These are phyloP conservation scores for Agrocybe chaxingu DNA, from an alignment of 768 basidiomycete genomes.

Conservation along the genomic window DNA sequence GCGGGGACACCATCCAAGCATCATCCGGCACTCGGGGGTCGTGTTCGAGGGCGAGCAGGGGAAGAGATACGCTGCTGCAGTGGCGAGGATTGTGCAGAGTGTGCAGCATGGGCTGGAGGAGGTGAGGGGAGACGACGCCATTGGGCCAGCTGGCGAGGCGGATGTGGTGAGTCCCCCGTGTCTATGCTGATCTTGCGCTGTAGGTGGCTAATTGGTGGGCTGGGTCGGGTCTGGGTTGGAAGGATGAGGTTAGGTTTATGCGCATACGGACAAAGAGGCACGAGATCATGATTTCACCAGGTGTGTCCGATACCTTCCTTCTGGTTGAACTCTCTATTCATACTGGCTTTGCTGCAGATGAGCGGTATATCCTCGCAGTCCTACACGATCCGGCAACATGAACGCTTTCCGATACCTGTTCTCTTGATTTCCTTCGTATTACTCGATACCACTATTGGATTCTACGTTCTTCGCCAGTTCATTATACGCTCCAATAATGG, in stretches of 20 bases:
- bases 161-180: slow-evolving; percentile 46
- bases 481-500: too few relatives aligned
- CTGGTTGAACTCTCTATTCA: background rate
- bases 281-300: slow-evolving; percentile 93
- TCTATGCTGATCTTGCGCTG: background rate
- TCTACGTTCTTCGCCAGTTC: too few relatives aligned
- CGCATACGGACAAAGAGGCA: slow-evolving; percentile 88
- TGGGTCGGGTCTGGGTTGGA: background rate
- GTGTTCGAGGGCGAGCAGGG: slow-evolving; percentile 86
- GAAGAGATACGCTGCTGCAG: slow-evolving; percentile 66
- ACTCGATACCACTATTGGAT: too few relatives aligned
- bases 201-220: background rate
- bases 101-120: slow-evolving; percentile 81
- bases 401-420: slow-evolving; percentile 1
- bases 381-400: slow-evolving; percentile 69
- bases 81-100: slow-evolving; percentile 73
- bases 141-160: slow-evolving; percentile 30
- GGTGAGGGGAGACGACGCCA: slow-evolving; percentile 52
- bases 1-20: slow-evolving; percentile 66
- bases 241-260: slow-evolving; percentile 90
- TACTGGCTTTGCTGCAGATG: slow-evolving; percentile 45
- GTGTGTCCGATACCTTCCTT: slow-evolving; percentile 36
- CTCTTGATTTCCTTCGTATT: background rate
- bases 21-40: slow-evolving; percentile 82
- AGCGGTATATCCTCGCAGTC: slow-evolving; percentile 79